A percentile compares a stretch with the other conserved stretches of the same genome.
phyloP scores from a whole-genome alignment of 805 yeast species.

The Starmerella lactis-condensi region DNA sequence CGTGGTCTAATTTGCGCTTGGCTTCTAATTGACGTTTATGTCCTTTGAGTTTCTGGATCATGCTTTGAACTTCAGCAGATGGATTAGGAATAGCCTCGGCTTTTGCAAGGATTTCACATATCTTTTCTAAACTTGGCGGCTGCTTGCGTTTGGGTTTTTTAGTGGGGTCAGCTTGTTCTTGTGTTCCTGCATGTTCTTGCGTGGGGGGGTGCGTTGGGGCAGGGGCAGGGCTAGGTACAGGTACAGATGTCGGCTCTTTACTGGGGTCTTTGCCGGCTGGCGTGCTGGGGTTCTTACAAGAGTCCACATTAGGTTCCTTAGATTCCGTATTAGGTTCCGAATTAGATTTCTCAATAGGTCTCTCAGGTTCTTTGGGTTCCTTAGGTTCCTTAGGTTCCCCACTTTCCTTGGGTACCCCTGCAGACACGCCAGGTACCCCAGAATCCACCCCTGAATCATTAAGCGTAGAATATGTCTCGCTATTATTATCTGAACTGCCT shows the following conservation, averaged over 20 bases:
- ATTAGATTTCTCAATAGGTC: constrained; percentile 1
- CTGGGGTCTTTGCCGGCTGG: too few relatives aligned
- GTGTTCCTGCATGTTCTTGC: constrained; percentile 4
- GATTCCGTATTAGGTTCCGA: constrained; percentile 1
- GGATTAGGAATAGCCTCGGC: constrained; percentile 24
- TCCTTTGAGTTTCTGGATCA: constrained; percentile 22
- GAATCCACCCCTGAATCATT: background rate
- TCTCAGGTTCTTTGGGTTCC: background rate
- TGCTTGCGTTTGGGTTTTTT: constrained; percentile 7
- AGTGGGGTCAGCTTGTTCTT: constrained; percentile 5
- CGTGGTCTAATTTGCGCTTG: constrained; percentile 9
- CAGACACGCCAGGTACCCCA: background rate
- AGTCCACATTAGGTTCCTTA: too few relatives aligned
- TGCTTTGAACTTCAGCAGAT: constrained; percentile 20
- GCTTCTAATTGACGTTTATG: constrained; percentile 19
- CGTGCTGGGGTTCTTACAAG: too few relatives aligned
- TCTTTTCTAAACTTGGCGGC: constrained; percentile 19
- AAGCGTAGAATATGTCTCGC: too few relatives aligned
- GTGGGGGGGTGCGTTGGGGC: constrained; percentile 3
- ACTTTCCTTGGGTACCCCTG: background rate
- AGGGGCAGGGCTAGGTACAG: constrained; percentile 6
- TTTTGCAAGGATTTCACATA: constrained; percentile 22
- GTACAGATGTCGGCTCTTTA: constrained; percentile 1
- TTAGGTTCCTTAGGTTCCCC: background rate
- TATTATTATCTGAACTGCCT: too few relatives aligned